A percentile compares a stretch with the other conserved stretches of the same genome.
Conservation (phyloP, 257 asterid genomes). For the Haberlea rhodopensis region DNA sequence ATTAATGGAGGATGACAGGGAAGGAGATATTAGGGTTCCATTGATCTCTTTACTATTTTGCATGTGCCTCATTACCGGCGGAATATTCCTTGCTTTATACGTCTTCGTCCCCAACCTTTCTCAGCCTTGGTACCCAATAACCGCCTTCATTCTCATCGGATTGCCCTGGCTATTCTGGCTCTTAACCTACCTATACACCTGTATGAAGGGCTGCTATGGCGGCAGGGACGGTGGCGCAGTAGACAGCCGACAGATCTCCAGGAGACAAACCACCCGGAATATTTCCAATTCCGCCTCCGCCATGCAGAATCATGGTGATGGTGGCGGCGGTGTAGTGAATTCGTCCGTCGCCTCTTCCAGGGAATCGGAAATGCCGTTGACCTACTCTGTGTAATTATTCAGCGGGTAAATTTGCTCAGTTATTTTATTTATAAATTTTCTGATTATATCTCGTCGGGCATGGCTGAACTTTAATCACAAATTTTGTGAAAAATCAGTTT, state of each 20-base stretch:
- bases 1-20: constrained; percentile 54
- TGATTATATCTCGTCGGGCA: too few relatives aligned
- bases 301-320: constrained; percentile 8
- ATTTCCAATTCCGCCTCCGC: constrained; percentile 14
- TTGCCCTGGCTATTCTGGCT: constrained; percentile 78
- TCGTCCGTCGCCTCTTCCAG: constrained; percentile 29
- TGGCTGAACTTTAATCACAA: too few relatives aligned
- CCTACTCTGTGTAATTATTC: constrained; percentile 34
- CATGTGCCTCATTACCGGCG: constrained; percentile 58
- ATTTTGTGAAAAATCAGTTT: too few relatives aligned
- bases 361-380: constrained; percentile 51
- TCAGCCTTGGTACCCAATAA: constrained; percentile 58
- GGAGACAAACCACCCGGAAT: background rate
- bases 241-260: constrained; percentile 2
- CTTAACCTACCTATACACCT: constrained; percentile 49
- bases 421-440: background rate
- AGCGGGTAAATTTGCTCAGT: constrained; percentile 17
- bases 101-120: constrained; percentile 47
- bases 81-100: constrained; percentile 51
- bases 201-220: constrained; percentile 42
- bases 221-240: background rate
- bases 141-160: constrained; percentile 59
- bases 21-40: constrained; percentile 58
- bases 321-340: constrained; percentile 6
- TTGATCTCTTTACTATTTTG: constrained; percentile 49